Conservation (phyloP, 768 basidiomycete genomes). For the Russula foetens region DNA sequence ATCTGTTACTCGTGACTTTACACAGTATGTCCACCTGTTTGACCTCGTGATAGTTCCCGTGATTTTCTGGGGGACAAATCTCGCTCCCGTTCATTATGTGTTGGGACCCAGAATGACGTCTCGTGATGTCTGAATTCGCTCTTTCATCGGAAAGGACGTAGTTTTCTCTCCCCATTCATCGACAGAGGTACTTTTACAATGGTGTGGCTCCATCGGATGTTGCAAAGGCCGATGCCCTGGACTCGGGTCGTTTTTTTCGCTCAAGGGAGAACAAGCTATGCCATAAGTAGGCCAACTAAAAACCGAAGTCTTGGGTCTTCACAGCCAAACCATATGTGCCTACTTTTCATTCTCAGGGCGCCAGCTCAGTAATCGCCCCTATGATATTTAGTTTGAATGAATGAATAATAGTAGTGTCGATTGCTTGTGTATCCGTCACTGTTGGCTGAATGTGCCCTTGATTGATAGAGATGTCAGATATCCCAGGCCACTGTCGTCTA, state of each 20-base stretch:
- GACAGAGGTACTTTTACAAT: neutral
- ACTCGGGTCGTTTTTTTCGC: neutral
- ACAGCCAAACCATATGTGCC: constrained; percentile 10
- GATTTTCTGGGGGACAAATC: constrained; percentile 1
- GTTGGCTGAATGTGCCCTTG: neutral
- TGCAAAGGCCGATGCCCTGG: constrained; percentile 11
- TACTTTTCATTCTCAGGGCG: neutral
- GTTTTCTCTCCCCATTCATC: neutral
- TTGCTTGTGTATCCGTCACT: too few species aligned
- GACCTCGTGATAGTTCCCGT: constrained; percentile 4
- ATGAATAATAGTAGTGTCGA: neutral
- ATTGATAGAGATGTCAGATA: neutral
- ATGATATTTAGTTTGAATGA: neutral
- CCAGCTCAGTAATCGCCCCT: neutral
- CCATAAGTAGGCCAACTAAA: constrained; percentile 5
- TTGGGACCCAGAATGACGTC: neutral
- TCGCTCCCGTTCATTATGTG: neutral
- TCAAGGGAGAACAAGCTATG: constrained; percentile 6
- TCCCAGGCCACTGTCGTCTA: neutral
- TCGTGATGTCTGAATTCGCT: neutral
- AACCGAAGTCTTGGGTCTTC: constrained; percentile 1
- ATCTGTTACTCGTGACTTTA: neutral
- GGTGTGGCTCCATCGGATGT: neutral
- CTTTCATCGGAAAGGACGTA: neutral
- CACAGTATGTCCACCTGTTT: neutral